Evolutionary conservation across 148 eudicot genomes (phyloP).

Genomic region (Rhododendron henanense): DNA sequence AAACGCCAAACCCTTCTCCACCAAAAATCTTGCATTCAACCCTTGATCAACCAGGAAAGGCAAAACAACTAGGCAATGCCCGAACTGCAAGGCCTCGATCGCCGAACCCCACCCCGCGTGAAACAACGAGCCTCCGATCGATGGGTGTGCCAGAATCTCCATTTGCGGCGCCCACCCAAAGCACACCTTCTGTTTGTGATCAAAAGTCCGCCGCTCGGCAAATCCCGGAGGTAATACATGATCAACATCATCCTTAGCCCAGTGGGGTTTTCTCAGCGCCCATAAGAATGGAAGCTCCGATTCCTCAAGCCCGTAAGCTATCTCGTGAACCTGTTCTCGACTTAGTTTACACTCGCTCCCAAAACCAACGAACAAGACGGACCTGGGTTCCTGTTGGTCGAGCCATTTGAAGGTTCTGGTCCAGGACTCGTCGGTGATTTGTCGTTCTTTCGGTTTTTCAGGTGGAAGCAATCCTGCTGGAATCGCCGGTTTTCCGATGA

Average conservation of each 20-base stretch:
- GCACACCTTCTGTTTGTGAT: slow-evolving; percentile 15
- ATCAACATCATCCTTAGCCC: slow-evolving; percentile 13
- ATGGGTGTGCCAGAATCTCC: slow-evolving; percentile 27
- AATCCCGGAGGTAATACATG: slow-evolving; percentile 15
- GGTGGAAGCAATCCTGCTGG: slow-evolving; percentile 20
- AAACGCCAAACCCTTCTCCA: slow-evolving; percentile 24
- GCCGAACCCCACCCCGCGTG: slow-evolving; percentile 28
- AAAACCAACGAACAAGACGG: slow-evolving; percentile 25
- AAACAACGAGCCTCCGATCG: slow-evolving; percentile 23
- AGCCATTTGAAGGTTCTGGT: slow-evolving; percentile 20
- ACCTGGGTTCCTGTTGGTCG: slow-evolving; percentile 11
- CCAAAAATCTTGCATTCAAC: slow-evolving; percentile 27
- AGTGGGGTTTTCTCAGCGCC: slow-evolving; percentile 8
- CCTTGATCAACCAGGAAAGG: slow-evolving; percentile 25
- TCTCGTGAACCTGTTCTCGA: slow-evolving; percentile 17
- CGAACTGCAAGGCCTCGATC: slow-evolving; percentile 20
- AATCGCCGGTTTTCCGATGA: slow-evolving; percentile 2
- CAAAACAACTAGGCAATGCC: slow-evolving; percentile 17
- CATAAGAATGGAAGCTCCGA: slow-evolving; percentile 21
- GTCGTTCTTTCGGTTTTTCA: not conserved
- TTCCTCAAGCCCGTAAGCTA: slow-evolving; percentile 12
- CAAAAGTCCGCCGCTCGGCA: not conserved
- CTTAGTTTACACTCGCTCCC: slow-evolving; percentile 18
- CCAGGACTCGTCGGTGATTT: slow-evolving; percentile 6
- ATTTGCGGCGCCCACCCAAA: slow-evolving; percentile 30